These are phyloP conservation scores for Amaranthus palmeri DNA, from an alignment of 148 eudicot species.

Conservation along the genomic window DNA sequence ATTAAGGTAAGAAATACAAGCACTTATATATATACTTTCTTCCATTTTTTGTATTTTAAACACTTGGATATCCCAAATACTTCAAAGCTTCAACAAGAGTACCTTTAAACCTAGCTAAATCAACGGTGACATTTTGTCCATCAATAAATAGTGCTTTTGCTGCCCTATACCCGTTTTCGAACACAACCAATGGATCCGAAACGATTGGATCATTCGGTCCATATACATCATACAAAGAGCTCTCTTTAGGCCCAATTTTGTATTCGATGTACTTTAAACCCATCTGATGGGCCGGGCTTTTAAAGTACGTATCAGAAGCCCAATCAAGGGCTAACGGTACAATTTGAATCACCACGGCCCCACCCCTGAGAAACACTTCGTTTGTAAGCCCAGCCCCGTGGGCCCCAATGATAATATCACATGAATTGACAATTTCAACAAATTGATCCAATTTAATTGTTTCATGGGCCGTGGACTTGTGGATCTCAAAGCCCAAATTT, in stretches of 20 bases:
- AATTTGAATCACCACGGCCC: constrained; percentile 50
- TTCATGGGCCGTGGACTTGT: constrained; percentile 9
- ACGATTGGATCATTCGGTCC: constrained; percentile 25
- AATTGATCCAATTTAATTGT: constrained; percentile 33
- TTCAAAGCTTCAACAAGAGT: constrained; percentile 19
- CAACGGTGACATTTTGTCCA: constrained; percentile 23
- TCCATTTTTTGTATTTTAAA: too few relatives aligned
- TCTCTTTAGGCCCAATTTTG: constrained; percentile 42
- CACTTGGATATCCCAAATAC: not conserved
- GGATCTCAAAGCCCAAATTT: constrained; percentile 40
- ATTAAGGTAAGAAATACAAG: not conserved
- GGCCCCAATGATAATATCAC: constrained; percentile 47
- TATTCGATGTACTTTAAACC: constrained; percentile 51
- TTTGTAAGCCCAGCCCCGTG: constrained; percentile 65
- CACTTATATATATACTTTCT: not conserved
- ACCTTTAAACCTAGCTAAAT: constrained; percentile 10
- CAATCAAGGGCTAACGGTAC: constrained; percentile 47
- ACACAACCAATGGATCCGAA: constrained; percentile 18
- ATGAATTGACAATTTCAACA: constrained; percentile 32
- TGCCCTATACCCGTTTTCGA: constrained; percentile 15
- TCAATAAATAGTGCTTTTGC: constrained; percentile 18
- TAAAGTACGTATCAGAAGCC: constrained; percentile 36
- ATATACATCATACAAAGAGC: constrained; percentile 33
- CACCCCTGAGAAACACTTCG: constrained; percentile 41
- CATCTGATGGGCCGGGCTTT: constrained; percentile 37